These are phyloP conservation scores for Lepidium aucheri DNA, from an alignment of 345 rosid genomes.

Conservation along the genomic window DNA sequence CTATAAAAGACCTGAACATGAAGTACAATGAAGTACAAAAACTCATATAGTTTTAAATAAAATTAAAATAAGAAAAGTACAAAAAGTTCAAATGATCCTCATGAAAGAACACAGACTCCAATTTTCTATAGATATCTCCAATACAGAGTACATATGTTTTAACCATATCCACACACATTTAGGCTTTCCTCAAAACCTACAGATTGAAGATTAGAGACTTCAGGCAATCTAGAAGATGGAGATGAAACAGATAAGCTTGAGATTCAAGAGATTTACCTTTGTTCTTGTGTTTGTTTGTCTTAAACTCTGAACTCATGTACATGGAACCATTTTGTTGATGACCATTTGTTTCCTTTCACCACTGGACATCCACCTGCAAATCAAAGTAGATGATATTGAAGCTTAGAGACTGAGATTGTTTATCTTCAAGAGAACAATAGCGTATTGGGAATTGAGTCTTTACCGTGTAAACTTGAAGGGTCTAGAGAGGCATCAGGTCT, in stretches of 20 bases:
- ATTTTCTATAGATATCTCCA: no score
- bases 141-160: no score
- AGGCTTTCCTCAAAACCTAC: no score
- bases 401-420: background rate
- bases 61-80: no score
- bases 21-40: no score
- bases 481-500: conserved; percentile 82
- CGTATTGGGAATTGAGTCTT: conserved; percentile 6
- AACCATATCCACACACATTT: no score
- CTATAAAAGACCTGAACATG: no score
- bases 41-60: no score
- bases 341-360: conserved; percentile 95
- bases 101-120: no score
- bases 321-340: conserved; percentile 94
- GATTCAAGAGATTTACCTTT: conserved; percentile 15
- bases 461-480: conserved; percentile 90
- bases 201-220: no score
- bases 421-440: background rate
- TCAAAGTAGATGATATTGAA: background rate
- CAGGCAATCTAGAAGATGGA: background rate
- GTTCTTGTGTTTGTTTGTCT: no score
- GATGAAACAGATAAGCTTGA: background rate
- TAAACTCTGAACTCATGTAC: conserved; percentile 62
- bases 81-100: no score
- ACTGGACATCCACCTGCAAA: conserved; percentile 88